Evolutionary conservation across 495 filamentous ascomycete genomes (phyloP).

Genomic region (Lineolata rhizophorae): DNA sequence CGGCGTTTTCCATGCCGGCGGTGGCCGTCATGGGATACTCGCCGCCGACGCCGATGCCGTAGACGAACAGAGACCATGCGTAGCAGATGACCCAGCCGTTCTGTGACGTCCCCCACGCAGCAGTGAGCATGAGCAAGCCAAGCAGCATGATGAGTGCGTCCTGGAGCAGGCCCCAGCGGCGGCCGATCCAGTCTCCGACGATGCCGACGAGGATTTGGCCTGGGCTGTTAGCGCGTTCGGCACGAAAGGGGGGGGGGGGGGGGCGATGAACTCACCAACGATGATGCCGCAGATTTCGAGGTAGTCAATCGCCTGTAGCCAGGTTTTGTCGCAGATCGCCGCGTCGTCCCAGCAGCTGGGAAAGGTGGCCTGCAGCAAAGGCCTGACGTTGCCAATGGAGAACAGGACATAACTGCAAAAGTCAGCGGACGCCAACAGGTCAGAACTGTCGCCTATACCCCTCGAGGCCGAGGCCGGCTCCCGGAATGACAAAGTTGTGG

Average conservation of each 20-base stretch:
- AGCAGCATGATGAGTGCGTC: constrained; percentile 85
- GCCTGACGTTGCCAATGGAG: constrained; percentile 74
- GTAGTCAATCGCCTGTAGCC: constrained; percentile 60
- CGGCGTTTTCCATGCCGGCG: constrained; percentile 82
- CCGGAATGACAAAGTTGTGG: constrained; percentile 69
- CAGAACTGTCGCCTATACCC: no score
- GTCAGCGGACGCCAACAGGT: no score
- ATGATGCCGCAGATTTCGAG: constrained; percentile 81
- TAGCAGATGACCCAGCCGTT: constrained; percentile 91
- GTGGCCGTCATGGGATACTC: constrained; percentile 93
- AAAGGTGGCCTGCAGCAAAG: constrained; percentile 50
- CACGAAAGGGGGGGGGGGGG: not conserved
- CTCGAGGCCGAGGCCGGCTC: constrained; percentile 72
- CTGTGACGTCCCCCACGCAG: constrained; percentile 60
- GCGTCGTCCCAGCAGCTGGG: constrained; percentile 45
- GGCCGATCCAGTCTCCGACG: constrained; percentile 40
- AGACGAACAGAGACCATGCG: constrained; percentile 75
- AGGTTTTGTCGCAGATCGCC: constrained; percentile 44
- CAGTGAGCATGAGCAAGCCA: constrained; percentile 68
- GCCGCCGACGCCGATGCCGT: constrained; percentile 75
- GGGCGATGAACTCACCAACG: constrained; percentile 34
- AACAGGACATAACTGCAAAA: constrained; percentile 77
- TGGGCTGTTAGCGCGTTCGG: constrained; percentile 1
- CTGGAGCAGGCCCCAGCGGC: constrained; percentile 80
- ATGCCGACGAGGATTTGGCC: constrained; percentile 40